Evolutionary conservation across 805 yeast species (phyloP).

Genomic region (Brettanomyces sp.): DNA sequence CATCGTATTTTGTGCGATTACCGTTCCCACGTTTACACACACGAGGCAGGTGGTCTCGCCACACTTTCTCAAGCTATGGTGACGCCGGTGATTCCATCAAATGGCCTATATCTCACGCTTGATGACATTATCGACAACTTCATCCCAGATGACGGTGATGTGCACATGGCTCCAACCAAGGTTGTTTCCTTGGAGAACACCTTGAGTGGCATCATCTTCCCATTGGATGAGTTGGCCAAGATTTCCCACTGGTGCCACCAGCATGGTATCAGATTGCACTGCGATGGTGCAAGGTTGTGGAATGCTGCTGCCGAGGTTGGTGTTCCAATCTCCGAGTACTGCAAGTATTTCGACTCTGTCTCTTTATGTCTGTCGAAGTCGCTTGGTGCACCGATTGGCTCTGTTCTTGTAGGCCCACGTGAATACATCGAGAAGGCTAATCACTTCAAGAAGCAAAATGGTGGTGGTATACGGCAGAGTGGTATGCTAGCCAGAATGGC

Average conservation of each 20-base stretch:
- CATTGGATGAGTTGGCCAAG: constrained; percentile 64
- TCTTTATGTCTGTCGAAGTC: constrained; percentile 85
- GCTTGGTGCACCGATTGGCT: constrained; percentile 90
- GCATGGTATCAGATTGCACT: constrained; percentile 55
- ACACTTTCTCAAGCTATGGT: constrained; percentile 89
- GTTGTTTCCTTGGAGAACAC: constrained; percentile 85
- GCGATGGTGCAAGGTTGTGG: constrained; percentile 96
- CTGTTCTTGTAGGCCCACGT: constrained; percentile 64
- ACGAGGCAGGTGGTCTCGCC: constrained; percentile 90
- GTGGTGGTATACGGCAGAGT: constrained; percentile 88
- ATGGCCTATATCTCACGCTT: constrained; percentile 67
- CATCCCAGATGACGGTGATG: constrained; percentile 68
- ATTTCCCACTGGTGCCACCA: constrained; percentile 64
- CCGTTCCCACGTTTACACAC: constrained; percentile 72
- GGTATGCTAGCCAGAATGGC: constrained; percentile 83
- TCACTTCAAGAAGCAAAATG: constrained; percentile 84
- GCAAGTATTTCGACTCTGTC: constrained; percentile 76
- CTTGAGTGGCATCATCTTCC: constrained; percentile 71
- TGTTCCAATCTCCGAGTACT: constrained; percentile 58
- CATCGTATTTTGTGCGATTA: constrained; percentile 79
- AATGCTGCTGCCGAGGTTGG: constrained; percentile 77
- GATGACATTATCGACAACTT: constrained; percentile 64
- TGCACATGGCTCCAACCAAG: constrained; percentile 83
- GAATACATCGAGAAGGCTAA: constrained; percentile 58
- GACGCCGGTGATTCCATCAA: constrained; percentile 66